Evolutionary conservation across 768 basidiomycete genomes (phyloP).

Genomic region (Lentinula lateritia): DNA sequence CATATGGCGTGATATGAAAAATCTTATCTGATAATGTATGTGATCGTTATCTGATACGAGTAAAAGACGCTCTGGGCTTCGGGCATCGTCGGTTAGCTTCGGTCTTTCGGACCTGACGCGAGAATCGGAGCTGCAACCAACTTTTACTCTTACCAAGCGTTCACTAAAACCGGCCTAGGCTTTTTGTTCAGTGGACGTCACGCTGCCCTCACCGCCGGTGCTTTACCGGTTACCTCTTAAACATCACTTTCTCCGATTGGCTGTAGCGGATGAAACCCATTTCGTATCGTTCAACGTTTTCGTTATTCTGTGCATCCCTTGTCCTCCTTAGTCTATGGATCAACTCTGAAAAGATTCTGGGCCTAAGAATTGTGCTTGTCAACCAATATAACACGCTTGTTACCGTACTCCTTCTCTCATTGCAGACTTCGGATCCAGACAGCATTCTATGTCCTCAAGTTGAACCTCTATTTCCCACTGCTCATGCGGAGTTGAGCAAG

Average conservation of each 20-base stretch:
- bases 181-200: too few relatives aligned
- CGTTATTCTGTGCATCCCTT: not conserved
- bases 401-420: not conserved
- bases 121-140: not conserved
- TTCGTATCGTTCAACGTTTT: not conserved
- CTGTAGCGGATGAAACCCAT: not conserved
- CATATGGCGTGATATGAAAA: not conserved
- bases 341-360: not conserved
- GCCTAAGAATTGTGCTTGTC: too few relatives aligned
- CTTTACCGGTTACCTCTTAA: too few relatives aligned
- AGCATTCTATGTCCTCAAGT: conserved; percentile 16
- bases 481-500: conserved; percentile 15
- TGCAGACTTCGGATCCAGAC: not conserved
- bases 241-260: not conserved
- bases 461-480: conserved; percentile 12
- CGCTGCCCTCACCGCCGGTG: not conserved
- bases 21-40: conserved; percentile 1
- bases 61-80: not conserved
- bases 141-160: too few relatives aligned
- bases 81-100: not conserved
- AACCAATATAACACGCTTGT: not conserved
- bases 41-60: not conserved
- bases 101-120: not conserved
- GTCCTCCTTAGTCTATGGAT: not conserved
- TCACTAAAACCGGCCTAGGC: too few relatives aligned